Evolutionary conservation across 2,329 filamentous ascomycete genomes (phyloP).

Genomic region (Ophiostoma tasmaniense): DNA sequence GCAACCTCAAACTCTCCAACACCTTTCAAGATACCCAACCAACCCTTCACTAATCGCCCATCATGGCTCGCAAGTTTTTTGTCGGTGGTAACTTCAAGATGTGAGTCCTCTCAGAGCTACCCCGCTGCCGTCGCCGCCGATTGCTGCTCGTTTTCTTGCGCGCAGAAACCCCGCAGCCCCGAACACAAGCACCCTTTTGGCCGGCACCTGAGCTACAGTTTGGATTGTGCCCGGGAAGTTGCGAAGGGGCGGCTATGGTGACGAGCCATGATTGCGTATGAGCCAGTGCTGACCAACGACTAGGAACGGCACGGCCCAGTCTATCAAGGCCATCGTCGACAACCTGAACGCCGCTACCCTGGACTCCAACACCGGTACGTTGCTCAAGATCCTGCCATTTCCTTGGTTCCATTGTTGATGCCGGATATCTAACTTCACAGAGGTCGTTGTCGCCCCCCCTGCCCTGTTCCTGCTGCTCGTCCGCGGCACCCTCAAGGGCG

Average conservation of each 20-base stretch:
- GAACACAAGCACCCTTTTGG: conserved; percentile 20
- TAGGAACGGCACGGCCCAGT: conserved; percentile 89
- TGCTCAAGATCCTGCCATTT: not conserved
- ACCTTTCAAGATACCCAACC: conserved; percentile 6
- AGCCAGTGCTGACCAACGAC: conserved; percentile 2
- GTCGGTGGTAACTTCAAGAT: conserved; percentile 99
- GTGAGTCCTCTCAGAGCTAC: conserved; percentile 43
- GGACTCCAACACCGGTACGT: conserved; percentile 64
- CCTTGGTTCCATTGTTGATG: not conserved
- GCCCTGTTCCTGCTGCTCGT: conserved; percentile 83
- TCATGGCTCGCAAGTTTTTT: conserved; percentile 92
- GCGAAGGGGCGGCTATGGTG: not conserved
- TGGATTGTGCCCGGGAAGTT: not conserved
- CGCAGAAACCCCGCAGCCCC: conserved; percentile 25
- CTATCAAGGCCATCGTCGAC: conserved; percentile 83
- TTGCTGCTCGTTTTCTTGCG: conserved; percentile 22
- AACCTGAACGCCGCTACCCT: conserved; percentile 81
- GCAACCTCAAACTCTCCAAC: not conserved
- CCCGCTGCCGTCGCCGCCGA: conserved; percentile 9
- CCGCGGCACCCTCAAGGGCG: conserved; percentile 65
- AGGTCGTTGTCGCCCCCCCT: conserved; percentile 91
- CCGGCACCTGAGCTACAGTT: not conserved
- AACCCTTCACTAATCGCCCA: conserved; percentile 35
- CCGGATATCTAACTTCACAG: conserved; percentile 37
- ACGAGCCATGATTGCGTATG: not conserved